phyloP scores from a whole-genome alignment of 2,329 filamentous ascomycete species.

The Uncinocarpus reesii region DNA sequence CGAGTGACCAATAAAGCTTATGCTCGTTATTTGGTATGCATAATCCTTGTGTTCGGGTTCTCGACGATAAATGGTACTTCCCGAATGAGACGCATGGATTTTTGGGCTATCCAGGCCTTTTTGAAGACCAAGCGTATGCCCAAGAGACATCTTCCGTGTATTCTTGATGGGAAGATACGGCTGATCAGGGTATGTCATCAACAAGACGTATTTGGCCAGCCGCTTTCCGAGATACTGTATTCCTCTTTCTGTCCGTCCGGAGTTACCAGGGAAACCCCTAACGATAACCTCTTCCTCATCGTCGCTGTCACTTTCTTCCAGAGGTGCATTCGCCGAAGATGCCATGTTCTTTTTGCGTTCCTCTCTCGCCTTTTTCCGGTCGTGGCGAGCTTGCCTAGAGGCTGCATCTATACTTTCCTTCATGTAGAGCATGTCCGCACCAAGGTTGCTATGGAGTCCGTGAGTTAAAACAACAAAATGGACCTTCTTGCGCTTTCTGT shows the following conservation, averaged over 20 bases:
- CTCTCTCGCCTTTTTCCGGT: slow-evolving; percentile 50
- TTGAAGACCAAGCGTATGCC: slow-evolving; percentile 20
- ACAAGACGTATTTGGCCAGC: slow-evolving; percentile 78
- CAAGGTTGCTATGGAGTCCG: slow-evolving; percentile 88
- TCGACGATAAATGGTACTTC: slow-evolving; percentile 48
- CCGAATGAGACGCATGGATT: slow-evolving; percentile 33
- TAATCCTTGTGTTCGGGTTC: slow-evolving; percentile 34
- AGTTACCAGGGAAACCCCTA: slow-evolving; percentile 79
- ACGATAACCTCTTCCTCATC: slow-evolving; percentile 65
- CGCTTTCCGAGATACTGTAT: slow-evolving; percentile 96
- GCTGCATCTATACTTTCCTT: slow-evolving; percentile 94
- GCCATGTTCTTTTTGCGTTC: slow-evolving; percentile 24
- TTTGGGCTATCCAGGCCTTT: slow-evolving; percentile 37
- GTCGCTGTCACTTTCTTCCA: slow-evolving; percentile 24
- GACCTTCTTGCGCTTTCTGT: slow-evolving; percentile 58
- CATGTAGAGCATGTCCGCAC: slow-evolving; percentile 90
- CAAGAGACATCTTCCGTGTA: slow-evolving; percentile 28
- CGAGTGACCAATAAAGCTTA: slow-evolving; percentile 89
- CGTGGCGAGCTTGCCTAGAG: slow-evolving; percentile 60
- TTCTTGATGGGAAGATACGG: slow-evolving; percentile 64
- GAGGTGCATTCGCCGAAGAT: background rate
- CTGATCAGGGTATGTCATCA: slow-evolving; percentile 88
- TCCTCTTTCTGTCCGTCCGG: slow-evolving; percentile 79
- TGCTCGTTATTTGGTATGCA: slow-evolving; percentile 78
- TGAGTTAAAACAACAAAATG: slow-evolving; percentile 90